Evolutionary conservation across 768 basidiomycete genomes (phyloP), one percentile per base, ranked within the genome.

Genomic region (Tylopilus sp.): DNA sequence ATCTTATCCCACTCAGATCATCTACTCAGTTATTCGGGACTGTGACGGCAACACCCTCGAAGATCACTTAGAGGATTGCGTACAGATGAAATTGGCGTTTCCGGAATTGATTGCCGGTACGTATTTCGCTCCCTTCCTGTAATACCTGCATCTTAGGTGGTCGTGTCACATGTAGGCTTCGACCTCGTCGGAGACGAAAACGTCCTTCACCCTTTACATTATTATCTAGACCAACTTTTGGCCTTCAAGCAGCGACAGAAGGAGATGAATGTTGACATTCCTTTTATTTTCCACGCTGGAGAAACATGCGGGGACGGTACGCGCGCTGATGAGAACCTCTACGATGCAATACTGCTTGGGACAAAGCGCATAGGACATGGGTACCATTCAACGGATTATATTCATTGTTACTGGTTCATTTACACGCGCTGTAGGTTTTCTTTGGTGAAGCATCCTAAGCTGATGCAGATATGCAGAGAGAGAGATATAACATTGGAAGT

Each of bases 311-410:
- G 87, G 6, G 89, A 91, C 63, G 89, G 89, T 7, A 81, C 80
- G 4, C 70, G 74, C 19, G 83, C 84, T 19, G 89, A 92, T 54
- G 67, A 76, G 45, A 91, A 91, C 62, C 69, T 91, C 28, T 90
- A 86, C 57, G 89, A 92, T 63, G 88, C 89, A 9, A 82, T 92
- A 45, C 71, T 90, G 31, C 73, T 91, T 9, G 88, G 85, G 14
- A 88, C 89, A 9, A 89, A 83, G 63, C 80, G 88, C 22, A 91
- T 91, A 52, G 89, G 89, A 0, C 89, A 92, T 70, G 89, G 86
- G 87, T 87, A 54, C 30, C 69, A 50, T 19, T 31, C 25, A 37
- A 37, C 1, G n/a, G 19, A 21, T 41, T 33, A 5, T 30, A 29
- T 29, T 24, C 29, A 10, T 33, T 21, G 13, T 49, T 12, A 16